Percentiles rank a stretch among this genome's conserved stretches.
Evolutionary conservation across 441 rosid species (phyloP).

Genomic region (Flueggea neowawraea): DNA sequence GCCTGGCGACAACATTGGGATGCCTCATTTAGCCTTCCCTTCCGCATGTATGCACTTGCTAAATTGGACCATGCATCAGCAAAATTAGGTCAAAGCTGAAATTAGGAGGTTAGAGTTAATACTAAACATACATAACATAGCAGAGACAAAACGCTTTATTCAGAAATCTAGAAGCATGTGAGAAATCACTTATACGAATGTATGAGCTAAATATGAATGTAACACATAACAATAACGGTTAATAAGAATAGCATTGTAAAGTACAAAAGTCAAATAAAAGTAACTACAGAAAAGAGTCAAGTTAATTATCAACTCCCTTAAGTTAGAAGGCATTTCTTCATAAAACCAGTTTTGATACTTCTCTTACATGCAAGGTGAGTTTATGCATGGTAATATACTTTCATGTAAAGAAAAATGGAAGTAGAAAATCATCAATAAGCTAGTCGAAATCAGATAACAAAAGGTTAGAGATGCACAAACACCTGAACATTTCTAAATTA

Average conservation of each 20-base stretch:
- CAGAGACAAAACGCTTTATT: background rate
- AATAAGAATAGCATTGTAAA: too few species aligned
- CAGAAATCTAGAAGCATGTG: background rate
- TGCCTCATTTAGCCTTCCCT: conserved; percentile 93
- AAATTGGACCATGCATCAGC: conserved; percentile 99
- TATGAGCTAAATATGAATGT: background rate
- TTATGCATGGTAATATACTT: background rate
- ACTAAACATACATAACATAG: background rate
- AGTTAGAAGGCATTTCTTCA: too few species aligned
- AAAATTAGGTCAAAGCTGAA: conserved; percentile 94
- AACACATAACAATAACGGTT: too few species aligned
- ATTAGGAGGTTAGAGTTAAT: conserved; percentile 9
- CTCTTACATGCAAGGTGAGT: background rate
- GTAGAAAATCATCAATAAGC: background rate
- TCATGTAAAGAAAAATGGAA: background rate
- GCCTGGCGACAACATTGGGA: conserved; percentile 98
- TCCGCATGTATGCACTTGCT: conserved; percentile 97
- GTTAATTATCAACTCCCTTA: too few species aligned
- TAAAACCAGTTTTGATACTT: background rate
- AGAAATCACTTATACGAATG: background rate
- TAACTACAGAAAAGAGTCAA: too few species aligned
- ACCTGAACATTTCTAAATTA: background rate
- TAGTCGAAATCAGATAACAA: too few species aligned
- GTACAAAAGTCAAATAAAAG: too few species aligned
- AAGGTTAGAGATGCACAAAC: background rate